Evolutionary conservation across 768 basidiomycete species (phyloP).

Genomic region (Tephrocybe sp.): DNA sequence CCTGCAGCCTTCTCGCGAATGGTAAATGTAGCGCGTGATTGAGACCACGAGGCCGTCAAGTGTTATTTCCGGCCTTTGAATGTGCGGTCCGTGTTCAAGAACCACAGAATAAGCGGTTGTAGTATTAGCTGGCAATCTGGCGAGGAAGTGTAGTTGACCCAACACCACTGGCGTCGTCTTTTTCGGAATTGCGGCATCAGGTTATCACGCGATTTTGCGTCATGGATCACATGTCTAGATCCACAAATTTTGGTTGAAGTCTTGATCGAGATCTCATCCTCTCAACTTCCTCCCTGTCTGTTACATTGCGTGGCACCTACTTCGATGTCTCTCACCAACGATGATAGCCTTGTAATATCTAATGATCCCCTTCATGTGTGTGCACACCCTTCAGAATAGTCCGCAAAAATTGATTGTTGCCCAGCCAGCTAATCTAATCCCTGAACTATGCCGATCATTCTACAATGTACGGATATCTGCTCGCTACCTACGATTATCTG

Average conservation of each 20-base stretch:
- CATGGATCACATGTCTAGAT: constrained; percentile 14
- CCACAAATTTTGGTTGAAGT: not conserved
- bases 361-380: constrained; percentile 63
- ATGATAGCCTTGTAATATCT: constrained; percentile 58
- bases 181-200: not conserved
- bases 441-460: constrained; percentile 80
- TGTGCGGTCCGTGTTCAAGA: no score
- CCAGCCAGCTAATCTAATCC: constrained; percentile 91
- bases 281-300: no score
- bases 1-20: not conserved
- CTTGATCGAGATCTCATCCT: not conserved
- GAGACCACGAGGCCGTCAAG: not conserved
- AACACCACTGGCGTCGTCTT: not conserved
- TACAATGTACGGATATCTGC: constrained; percentile 47
- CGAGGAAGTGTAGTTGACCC: no score
- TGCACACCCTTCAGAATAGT: constrained; percentile 1
- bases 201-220: constrained; percentile 17
- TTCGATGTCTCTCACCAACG: constrained; percentile 26
- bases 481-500: constrained; percentile 1
- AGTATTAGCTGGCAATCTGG: no score
- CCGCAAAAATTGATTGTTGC: constrained; percentile 4
- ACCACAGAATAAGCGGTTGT: no score
- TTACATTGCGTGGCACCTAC: no score
- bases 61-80: no score
- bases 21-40: constrained; percentile 5